phyloP scores from a whole-genome alignment of 257 asterid genomes.

The Nicotiana undulata region DNA sequence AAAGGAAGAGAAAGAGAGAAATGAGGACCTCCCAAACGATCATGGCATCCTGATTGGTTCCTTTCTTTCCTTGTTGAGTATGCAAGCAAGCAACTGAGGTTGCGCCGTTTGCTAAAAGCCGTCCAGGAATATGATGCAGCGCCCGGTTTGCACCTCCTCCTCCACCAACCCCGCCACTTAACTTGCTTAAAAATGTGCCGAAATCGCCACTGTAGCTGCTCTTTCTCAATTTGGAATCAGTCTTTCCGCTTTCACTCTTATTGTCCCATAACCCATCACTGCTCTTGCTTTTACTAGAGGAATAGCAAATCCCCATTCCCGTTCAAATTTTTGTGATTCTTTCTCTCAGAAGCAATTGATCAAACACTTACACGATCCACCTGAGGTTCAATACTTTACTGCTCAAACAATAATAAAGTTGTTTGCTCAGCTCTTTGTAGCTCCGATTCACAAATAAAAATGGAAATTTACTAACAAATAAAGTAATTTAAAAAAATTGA shows the following conservation, averaged over 20 bases:
- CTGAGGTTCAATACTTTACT: background rate
- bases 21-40: constrained; percentile 87
- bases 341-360: background rate
- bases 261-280: constrained; percentile 30
- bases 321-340: background rate
- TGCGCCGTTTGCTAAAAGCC: constrained; percentile 69
- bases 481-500: background rate
- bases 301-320: constrained; percentile 87
- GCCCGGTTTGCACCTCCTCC: constrained; percentile 81
- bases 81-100: constrained; percentile 54
- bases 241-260: constrained; percentile 20
- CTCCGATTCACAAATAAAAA: background rate
- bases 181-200: constrained; percentile 49
- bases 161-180: constrained; percentile 58
- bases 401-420: background rate
- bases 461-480: background rate
- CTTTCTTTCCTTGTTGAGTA: constrained; percentile 97
- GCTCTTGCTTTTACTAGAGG: constrained; percentile 38
- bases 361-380: background rate
- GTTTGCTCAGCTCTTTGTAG: background rate
- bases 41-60: constrained; percentile 97
- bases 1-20: constrained; percentile 1
- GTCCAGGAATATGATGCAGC: constrained; percentile 72
- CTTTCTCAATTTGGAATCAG: constrained; percentile 48
- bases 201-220: constrained; percentile 49